A percentile compares a stretch with the other conserved stretches of the same genome.
Conservation (phyloP, 805 yeast genomes). For the Saturnispora sekii region DNA sequence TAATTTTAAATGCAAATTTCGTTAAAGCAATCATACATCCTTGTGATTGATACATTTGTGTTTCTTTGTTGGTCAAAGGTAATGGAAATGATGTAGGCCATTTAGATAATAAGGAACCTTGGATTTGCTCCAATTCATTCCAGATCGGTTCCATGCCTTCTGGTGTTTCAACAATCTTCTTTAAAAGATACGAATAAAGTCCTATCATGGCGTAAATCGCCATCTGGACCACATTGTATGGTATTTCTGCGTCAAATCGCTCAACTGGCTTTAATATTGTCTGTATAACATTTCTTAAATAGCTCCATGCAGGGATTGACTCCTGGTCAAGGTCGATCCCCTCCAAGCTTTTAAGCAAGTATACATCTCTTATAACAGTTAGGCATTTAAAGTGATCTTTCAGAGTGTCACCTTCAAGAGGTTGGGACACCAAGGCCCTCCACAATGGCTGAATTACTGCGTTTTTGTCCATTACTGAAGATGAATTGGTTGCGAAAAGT, state of each 20-base stretch:
- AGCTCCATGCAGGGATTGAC: not conserved
- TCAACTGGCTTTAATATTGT: too few species aligned
- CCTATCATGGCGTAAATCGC: conserved; percentile 4
- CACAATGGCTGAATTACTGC: too few species aligned
- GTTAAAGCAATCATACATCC: conserved; percentile 60
- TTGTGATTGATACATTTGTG: conserved; percentile 40
- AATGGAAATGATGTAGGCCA: conserved; percentile 55
- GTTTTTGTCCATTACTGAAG: too few species aligned
- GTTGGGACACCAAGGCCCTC: too few species aligned
- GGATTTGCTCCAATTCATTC: conserved; percentile 31
- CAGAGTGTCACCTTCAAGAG: too few species aligned
- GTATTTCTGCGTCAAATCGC: not conserved
- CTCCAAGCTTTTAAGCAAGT: too few species aligned
- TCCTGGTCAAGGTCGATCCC: too few species aligned
- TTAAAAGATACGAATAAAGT: not conserved
- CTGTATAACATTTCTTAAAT: not conserved
- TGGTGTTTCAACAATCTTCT: not conserved
- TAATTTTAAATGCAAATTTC: conserved; percentile 56
- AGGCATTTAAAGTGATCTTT: too few species aligned
- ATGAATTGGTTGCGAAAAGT: too few species aligned
- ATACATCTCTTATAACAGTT: too few species aligned
- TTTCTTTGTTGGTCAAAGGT: conserved; percentile 37
- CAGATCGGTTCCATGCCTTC: not conserved
- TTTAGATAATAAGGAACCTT: conserved; percentile 45
- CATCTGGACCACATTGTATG: not conserved